These are phyloP conservation scores for Bipolaris victoriae DNA, from an alignment of 2,329 filamentous ascomycete species.

Conservation along the genomic window DNA sequence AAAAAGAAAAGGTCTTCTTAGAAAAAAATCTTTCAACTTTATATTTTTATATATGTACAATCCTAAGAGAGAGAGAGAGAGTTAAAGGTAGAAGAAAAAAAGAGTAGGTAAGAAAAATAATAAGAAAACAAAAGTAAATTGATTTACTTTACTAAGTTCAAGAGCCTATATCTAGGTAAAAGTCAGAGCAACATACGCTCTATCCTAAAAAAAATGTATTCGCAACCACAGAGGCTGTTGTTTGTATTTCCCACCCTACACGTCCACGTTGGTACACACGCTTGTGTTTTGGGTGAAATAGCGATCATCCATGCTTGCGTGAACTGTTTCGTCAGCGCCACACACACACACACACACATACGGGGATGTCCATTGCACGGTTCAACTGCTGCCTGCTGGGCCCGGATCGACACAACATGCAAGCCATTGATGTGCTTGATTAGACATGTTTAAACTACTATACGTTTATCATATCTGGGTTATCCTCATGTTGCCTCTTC, in stretches of 20 bases:
- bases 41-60: too few species aligned
- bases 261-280: not conserved
- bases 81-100: too few species aligned
- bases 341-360: not conserved
- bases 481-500: constrained; percentile 21
- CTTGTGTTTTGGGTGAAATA: not conserved
- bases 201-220: not conserved
- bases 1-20: too few species aligned
- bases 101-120: too few species aligned
- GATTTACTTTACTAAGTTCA: too few species aligned
- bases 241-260: too few species aligned
- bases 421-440: not conserved
- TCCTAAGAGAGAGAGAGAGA: too few species aligned
- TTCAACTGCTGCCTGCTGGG: not conserved
- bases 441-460: not conserved
- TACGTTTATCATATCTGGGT: too few species aligned
- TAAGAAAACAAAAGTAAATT: too few species aligned
- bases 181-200: too few species aligned
- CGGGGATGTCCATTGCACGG: not conserved
- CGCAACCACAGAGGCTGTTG: not conserved
- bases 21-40: too few species aligned
- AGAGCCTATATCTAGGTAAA: too few species aligned
- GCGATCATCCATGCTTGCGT: constrained; percentile 11
- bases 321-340: constrained; percentile 3
- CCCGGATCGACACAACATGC: not conserved